phyloP scores from a whole-genome alignment of 2,329 filamentous ascomycete genomes.

The Hypoxylon sp. region DNA sequence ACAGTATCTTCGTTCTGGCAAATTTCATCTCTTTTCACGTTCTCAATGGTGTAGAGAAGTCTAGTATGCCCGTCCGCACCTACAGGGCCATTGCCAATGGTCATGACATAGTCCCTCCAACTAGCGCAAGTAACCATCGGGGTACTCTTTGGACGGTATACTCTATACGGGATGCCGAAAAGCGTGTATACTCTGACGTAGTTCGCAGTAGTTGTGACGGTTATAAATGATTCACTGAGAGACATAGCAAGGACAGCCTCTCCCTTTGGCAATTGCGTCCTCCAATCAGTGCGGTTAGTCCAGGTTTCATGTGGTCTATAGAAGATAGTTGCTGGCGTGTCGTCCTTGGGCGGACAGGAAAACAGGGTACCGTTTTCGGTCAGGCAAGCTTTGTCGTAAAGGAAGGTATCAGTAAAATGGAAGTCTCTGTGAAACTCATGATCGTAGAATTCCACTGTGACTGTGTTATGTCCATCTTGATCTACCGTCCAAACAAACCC shows the following conservation, averaged over 20 bases:
- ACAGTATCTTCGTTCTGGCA: conserved; percentile 95
- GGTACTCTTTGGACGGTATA: conserved; percentile 91
- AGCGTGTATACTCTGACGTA: conserved; percentile 95
- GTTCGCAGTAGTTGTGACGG: conserved; percentile 86
- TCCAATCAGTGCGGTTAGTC: conserved; percentile 92
- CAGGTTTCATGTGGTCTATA: conserved; percentile 98
- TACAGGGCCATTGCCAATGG: conserved; percentile 91
- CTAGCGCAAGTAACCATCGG: conserved; percentile 94
- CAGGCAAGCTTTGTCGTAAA: conserved; percentile 96
- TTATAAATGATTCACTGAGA: conserved; percentile 90
- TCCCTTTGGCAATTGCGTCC: conserved; percentile 86
- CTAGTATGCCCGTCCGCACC: conserved; percentile 82
- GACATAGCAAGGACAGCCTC: conserved; percentile 91
- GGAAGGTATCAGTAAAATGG: conserved; percentile 95
- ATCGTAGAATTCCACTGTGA: conserved; percentile 98
- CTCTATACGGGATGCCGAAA: conserved; percentile 88
- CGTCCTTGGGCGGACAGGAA: conserved; percentile 79
- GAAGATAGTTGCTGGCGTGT: conserved; percentile 84
- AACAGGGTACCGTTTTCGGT: conserved; percentile 89
- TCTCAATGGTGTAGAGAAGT: conserved; percentile 92
- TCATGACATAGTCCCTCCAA: conserved; percentile 97
- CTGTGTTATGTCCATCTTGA: conserved; percentile 92
- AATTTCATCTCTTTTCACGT: conserved; percentile 93
- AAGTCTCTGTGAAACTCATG: conserved; percentile 93
- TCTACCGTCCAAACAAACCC: conserved; percentile 98